Conservation (phyloP, 176 grass and related monocot species). For the Cenchrus purpureus region DNA sequence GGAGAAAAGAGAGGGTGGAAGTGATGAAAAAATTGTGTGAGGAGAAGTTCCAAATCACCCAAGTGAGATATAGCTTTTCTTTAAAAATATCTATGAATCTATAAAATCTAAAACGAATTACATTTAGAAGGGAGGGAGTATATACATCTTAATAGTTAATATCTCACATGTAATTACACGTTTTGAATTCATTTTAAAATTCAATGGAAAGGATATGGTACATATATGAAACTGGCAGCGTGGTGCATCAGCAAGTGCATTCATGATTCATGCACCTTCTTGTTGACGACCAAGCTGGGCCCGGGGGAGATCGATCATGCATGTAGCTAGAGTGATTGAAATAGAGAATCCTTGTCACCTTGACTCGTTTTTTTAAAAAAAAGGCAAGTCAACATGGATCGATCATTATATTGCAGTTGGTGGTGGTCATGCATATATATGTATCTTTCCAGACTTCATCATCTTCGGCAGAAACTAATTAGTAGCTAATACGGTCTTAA, state of each 20-base stretch:
- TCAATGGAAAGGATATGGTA: too few relatives aligned
- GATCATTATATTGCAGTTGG: neutral
- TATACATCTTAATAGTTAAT: too few relatives aligned
- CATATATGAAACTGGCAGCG: neutral
- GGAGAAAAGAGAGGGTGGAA: too few relatives aligned
- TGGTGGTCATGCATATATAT: neutral
- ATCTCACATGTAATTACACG: too few relatives aligned
- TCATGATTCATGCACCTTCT: neutral
- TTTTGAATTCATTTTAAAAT: too few relatives aligned
- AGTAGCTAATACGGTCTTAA: too few relatives aligned
- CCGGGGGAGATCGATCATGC: neutral
- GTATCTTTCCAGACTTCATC: neutral
- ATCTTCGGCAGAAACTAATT: neutral
- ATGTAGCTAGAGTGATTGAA: neutral
- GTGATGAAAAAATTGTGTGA: too few relatives aligned
- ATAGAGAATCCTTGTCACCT: conserved; percentile 11
- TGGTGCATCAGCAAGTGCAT: neutral
- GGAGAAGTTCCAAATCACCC: too few relatives aligned
- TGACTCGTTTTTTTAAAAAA: neutral
- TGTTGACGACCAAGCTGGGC: neutral
- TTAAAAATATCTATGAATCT: too few relatives aligned
- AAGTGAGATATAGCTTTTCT: too few relatives aligned
- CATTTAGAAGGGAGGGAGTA: too few relatives aligned
- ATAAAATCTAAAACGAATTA: too few relatives aligned
- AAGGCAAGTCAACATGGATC: neutral